Percentiles rank a stretch among this genome's conserved stretches.
Evolutionary conservation across 2,329 filamentous ascomycete genomes (phyloP).

Genomic region (Xylariaceae sp.): DNA sequence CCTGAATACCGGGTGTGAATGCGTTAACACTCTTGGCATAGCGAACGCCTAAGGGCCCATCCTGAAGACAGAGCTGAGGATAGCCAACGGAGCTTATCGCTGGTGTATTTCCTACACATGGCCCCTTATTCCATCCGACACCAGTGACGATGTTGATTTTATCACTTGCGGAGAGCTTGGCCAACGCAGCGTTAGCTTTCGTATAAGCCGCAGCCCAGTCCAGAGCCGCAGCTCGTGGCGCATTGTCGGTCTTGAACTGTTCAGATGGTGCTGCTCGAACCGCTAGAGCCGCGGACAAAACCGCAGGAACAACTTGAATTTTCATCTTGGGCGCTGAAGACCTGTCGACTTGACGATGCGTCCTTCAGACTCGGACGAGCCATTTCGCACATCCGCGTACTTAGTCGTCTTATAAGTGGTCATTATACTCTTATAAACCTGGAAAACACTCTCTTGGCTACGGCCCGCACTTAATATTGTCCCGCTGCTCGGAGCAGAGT

Average conservation of each 20-base stretch:
- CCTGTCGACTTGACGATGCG: too few relatives aligned
- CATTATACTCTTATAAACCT: slow-evolving; percentile 14
- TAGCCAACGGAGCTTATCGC: slow-evolving; percentile 59
- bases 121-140: slow-evolving; percentile 70
- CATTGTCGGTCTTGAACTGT: neutral
- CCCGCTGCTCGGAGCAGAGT: slow-evolving; percentile 4
- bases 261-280: slow-evolving; percentile 11
- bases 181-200: slow-evolving; percentile 66
- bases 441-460: slow-evolving; percentile 2
- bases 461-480: slow-evolving; percentile 17
- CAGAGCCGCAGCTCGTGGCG: slow-evolving; percentile 12
- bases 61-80: slow-evolving; percentile 73
- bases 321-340: slow-evolving; percentile 11
- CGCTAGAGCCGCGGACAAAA: slow-evolving; percentile 20
- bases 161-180: slow-evolving; percentile 68
- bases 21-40: slow-evolving; percentile 70
- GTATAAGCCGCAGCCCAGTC: slow-evolving; percentile 67
- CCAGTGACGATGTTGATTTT: slow-evolving; percentile 80
- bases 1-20: slow-evolving; percentile 77
- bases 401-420: too few relatives aligned
- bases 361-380: too few relatives aligned
- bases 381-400: too few relatives aligned
- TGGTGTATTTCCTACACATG: slow-evolving; percentile 64
- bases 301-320: neutral
- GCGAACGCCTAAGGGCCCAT: slow-evolving; percentile 74